phyloP scores from a whole-genome alignment of 2,329 filamentous ascomycete species.

The Pyricularia sp. region DNA sequence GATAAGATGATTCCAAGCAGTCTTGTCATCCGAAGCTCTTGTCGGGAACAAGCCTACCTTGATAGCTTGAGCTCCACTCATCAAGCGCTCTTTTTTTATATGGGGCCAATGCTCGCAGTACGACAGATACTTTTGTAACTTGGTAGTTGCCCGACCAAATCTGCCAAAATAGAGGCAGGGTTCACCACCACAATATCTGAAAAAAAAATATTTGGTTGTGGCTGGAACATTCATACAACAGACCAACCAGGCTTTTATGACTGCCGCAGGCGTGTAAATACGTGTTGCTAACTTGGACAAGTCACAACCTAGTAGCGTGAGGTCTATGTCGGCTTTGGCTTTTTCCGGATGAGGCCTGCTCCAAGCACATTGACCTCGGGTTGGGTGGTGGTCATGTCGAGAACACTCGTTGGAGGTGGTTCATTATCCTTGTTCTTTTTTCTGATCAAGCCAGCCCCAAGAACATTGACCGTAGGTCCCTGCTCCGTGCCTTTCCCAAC shows the following conservation, averaged over 20 bases:
- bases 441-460: constrained; percentile 24
- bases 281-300: background rate
- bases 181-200: background rate
- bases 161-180: background rate
- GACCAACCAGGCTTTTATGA: background rate
- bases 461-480: constrained; percentile 9
- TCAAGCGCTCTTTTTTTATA: background rate
- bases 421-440: constrained; percentile 25
- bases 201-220: background rate
- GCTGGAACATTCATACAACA: background rate
- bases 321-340: constrained; percentile 22
- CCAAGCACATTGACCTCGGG: constrained; percentile 7
- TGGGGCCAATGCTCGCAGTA: background rate
- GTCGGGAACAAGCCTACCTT: background rate
- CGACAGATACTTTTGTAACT: background rate
- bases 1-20: too few species aligned
- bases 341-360: constrained; percentile 34
- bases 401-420: background rate
- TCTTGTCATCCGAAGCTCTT: too few species aligned
- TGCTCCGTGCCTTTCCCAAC: background rate
- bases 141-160: background rate
- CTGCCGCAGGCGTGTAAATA: background rate
- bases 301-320: background rate
- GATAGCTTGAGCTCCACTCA: background rate
- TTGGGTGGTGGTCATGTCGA: too few species aligned